These are phyloP conservation scores for Immersiporthe knoxdaviesiana DNA, from an alignment of 2,329 filamentous ascomycete genomes.

Conservation along the genomic window DNA sequence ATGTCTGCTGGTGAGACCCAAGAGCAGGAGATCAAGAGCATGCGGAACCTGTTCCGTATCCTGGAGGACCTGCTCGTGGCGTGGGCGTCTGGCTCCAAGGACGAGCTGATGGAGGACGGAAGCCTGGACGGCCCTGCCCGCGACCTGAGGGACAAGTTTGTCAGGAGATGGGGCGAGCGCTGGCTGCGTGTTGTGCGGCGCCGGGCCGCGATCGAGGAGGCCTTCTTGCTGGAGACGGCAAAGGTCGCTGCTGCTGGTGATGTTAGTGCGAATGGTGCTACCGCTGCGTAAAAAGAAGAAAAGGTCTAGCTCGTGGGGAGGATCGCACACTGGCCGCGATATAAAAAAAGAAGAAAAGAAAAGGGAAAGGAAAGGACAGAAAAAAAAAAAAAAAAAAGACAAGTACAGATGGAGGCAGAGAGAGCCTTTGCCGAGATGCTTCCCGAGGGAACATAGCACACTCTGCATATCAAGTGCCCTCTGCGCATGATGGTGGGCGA, in stretches of 20 bases:
- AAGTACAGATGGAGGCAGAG: too few relatives aligned
- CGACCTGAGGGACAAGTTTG: conserved; percentile 65
- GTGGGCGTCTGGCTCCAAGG: conserved; percentile 74
- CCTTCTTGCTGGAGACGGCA: conserved; percentile 52
- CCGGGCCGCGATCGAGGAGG: conserved; percentile 83
- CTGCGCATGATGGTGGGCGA: background rate
- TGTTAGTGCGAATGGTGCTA: background rate
- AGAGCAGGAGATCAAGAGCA: conserved; percentile 69
- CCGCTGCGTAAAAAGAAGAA: conserved; percentile 6
- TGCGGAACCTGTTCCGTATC: conserved; percentile 77
- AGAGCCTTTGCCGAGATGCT: too few relatives aligned
- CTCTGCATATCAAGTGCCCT: background rate
- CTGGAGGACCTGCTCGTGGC: conserved; percentile 78
- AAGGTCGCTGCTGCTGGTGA: conserved; percentile 32
- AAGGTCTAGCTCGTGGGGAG: background rate
- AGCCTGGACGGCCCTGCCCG: conserved; percentile 42
- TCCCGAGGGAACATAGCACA: too few relatives aligned
- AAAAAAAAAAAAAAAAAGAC: too few relatives aligned
- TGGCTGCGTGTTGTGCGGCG: conserved; percentile 87
- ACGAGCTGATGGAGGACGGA: conserved; percentile 71
- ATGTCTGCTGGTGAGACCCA: conserved; percentile 63
- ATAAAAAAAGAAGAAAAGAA: too few relatives aligned
- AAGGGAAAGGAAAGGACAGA: too few relatives aligned
- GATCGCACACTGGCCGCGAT: background rate
- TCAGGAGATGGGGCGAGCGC: conserved; percentile 79